phyloP scores from a whole-genome alignment of 306 rosid genomes.

The Prunus davidiana region DNA sequence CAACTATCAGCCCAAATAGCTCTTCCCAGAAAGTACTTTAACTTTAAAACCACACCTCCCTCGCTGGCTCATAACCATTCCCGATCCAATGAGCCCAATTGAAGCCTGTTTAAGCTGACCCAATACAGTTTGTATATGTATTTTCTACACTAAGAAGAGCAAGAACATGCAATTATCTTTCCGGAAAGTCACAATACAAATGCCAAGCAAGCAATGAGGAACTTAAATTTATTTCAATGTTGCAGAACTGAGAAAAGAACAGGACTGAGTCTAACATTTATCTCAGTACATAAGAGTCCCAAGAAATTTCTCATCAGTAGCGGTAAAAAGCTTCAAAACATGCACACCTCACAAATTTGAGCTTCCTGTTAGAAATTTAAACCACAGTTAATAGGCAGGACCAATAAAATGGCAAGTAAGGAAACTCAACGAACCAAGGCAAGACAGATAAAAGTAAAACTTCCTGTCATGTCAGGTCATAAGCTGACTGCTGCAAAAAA shows the following conservation, averaged over 20 bases:
- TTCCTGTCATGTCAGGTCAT: background rate
- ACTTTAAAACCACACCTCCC: no score
- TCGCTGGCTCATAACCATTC: background rate
- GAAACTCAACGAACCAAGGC: background rate
- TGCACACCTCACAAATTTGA: slow-evolving; percentile 33
- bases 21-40: no score
- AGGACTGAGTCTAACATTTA: slow-evolving; percentile 23
- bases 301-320: slow-evolving; percentile 35
- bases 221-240: slow-evolving; percentile 40
- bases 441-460: background rate
- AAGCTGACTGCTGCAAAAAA: background rate
- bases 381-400: background rate
- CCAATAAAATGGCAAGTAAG: background rate
- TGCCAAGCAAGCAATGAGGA: slow-evolving; percentile 28
- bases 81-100: background rate
- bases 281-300: slow-evolving; percentile 36
- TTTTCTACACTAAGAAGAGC: background rate
- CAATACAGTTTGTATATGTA: no score
- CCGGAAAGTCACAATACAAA: slow-evolving; percentile 7
- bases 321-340: slow-evolving; percentile 38
- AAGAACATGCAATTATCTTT: background rate
- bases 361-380: slow-evolving; percentile 42
- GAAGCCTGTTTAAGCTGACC: background rate
- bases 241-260: slow-evolving; percentile 24
- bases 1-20: background rate